Evolutionary conservation across 208 protist species (phyloP).

Genomic region (Trypanosoma lewisi): DNA sequence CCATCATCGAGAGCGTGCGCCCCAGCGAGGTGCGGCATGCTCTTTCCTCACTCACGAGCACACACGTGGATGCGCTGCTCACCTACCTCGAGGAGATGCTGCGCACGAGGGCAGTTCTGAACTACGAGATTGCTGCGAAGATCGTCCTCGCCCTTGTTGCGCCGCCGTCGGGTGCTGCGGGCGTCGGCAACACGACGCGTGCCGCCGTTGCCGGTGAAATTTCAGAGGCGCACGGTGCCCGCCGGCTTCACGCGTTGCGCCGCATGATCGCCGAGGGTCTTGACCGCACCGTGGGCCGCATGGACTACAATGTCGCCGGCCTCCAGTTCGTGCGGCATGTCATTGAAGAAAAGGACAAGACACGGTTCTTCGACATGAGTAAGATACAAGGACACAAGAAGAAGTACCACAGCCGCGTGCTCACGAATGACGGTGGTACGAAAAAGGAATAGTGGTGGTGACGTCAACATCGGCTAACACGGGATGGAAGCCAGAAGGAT

Average conservation of each 20-base stretch:
- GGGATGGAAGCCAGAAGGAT: background rate
- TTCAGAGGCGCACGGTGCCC: slow-evolving; percentile 60
- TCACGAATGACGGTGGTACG: slow-evolving; percentile 18
- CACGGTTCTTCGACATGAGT: slow-evolving; percentile 78
- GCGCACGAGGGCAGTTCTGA: slow-evolving; percentile 56
- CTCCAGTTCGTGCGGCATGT: slow-evolving; percentile 66
- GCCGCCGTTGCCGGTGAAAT: slow-evolving; percentile 64
- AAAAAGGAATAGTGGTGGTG: slow-evolving; percentile 16
- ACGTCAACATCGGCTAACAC: background rate
- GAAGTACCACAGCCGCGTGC: slow-evolving; percentile 68
- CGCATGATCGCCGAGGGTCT: slow-evolving; percentile 61
- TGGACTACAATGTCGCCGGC: slow-evolving; percentile 78
- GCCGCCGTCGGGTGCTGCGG: slow-evolving; percentile 15
- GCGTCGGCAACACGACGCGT: slow-evolving; percentile 10
- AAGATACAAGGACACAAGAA: slow-evolving; percentile 84
- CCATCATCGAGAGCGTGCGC: slow-evolving; percentile 73
- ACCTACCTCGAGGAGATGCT: slow-evolving; percentile 66
- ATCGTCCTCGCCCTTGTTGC: slow-evolving; percentile 72
- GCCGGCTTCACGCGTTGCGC: slow-evolving; percentile 56
- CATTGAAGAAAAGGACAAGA: slow-evolving; percentile 61
- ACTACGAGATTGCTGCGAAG: slow-evolving; percentile 80
- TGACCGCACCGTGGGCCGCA: slow-evolving; percentile 46
- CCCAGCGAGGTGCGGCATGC: slow-evolving; percentile 83
- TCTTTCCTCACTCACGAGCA: slow-evolving; percentile 75
- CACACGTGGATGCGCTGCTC: slow-evolving; percentile 79